Conservation (phyloP, 331 rosid species). For the Arachis monticola region DNA sequence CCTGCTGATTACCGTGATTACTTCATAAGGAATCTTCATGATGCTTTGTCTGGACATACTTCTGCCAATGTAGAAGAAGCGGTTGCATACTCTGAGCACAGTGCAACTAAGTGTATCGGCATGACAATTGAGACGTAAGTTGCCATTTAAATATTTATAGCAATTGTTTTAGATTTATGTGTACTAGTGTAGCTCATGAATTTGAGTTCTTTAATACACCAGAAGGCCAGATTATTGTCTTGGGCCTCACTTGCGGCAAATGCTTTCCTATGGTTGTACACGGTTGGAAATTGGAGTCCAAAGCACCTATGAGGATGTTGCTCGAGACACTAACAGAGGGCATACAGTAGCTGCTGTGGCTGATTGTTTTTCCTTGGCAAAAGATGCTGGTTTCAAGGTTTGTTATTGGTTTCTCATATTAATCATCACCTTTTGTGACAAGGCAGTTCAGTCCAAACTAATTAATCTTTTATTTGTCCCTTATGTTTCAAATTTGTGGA, state of each 20-base stretch:
- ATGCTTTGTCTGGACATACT: conserved; percentile 96
- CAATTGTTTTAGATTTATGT: not conserved
- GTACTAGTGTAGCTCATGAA: conserved; percentile 30
- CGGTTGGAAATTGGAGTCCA: conserved; percentile 97
- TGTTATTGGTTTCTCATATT: conserved; percentile 25
- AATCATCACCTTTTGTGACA: conserved; percentile 8
- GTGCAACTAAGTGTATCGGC: conserved; percentile 94
- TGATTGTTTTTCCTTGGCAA: conserved; percentile 92
- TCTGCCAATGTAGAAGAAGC: conserved; percentile 98
- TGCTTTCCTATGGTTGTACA: conserved; percentile 97
- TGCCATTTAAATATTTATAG: not conserved
- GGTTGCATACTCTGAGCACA: conserved; percentile 88
- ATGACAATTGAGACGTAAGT: conserved; percentile 99
- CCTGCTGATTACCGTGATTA: conserved; percentile 94
- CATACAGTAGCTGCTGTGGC: conserved; percentile 98
- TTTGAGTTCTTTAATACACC: conserved; percentile 41
- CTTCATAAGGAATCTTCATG: conserved; percentile 90
- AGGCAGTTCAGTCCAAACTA: conserved; percentile 6
- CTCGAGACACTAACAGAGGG: conserved; percentile 95
- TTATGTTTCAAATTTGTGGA: conserved; percentile 1
- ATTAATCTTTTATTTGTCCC: conserved; percentile 25
- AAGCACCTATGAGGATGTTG: conserved; percentile 99
- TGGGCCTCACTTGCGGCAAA: conserved; percentile 97
- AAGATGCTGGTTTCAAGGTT: conserved; percentile 99
- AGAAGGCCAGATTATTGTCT: conserved; percentile 99